phyloP scores from a whole-genome alignment of 805 yeast species.

The Saccharomyces paradoxus region DNA sequence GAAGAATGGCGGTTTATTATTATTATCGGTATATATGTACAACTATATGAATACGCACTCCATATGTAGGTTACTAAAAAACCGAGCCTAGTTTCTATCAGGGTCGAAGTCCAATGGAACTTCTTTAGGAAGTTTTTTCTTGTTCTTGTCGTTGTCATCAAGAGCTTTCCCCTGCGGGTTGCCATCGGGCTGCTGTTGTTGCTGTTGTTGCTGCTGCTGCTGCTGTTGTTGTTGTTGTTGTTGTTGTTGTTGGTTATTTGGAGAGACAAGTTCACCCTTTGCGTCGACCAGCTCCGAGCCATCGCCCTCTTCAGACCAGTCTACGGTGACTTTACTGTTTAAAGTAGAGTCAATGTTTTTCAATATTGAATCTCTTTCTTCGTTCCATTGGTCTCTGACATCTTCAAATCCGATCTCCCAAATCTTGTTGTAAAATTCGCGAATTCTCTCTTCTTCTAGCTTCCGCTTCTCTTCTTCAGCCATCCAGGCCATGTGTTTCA shows the following conservation, averaged over 20 bases:
- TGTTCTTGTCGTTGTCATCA: slow-evolving; percentile 13
- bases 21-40: not conserved
- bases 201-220: slow-evolving; percentile 8
- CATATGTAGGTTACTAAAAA: not conserved
- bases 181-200: slow-evolving; percentile 9
- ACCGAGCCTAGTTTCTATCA: slow-evolving; percentile 6
- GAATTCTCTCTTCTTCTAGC: slow-evolving; percentile 53
- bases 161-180: slow-evolving; percentile 3
- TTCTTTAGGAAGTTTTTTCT: slow-evolving; percentile 15
- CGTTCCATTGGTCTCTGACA: slow-evolving; percentile 63
- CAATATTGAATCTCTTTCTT: slow-evolving; percentile 61
- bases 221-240: slow-evolving; percentile 7
- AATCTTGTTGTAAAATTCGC: slow-evolving; percentile 56
- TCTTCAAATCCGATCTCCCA: slow-evolving; percentile 77
- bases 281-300: slow-evolving; percentile 56
- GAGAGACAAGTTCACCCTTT: slow-evolving; percentile 2
- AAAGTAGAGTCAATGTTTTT: slow-evolving; percentile 62
- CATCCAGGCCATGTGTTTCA: slow-evolving; percentile 83
- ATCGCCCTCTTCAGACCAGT: slow-evolving; percentile 41
- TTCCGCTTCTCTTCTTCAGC: slow-evolving; percentile 67
- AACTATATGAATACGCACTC: not conserved
- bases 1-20: not conserved
- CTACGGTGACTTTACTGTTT: slow-evolving; percentile 24
- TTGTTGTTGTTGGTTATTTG: slow-evolving; percentile 1
- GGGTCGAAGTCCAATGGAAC: slow-evolving; percentile 25